These are phyloP conservation scores for Botrytis squamosa DNA, from an alignment of 2,329 filamentous ascomycete genomes.

Conservation along the genomic window DNA sequence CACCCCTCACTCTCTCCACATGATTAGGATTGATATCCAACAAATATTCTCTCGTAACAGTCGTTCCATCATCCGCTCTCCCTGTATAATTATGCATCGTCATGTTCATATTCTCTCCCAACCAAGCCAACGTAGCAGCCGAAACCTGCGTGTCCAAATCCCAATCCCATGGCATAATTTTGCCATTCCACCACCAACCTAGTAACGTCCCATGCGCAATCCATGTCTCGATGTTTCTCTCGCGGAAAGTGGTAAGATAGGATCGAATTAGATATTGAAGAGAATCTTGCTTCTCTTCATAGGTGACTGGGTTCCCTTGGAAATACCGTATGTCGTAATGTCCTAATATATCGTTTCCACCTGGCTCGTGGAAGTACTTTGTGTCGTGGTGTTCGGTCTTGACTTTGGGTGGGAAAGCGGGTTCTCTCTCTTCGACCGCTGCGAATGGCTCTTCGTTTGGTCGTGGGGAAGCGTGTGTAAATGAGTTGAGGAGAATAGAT, in stretches of 20 bases:
- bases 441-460: background rate
- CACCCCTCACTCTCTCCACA: constrained; percentile 57
- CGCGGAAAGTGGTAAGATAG: constrained; percentile 66
- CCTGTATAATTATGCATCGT: constrained; percentile 50
- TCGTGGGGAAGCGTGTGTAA: background rate
- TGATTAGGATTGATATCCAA: constrained; percentile 76
- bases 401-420: background rate
- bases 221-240: constrained; percentile 74
- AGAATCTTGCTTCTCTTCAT: constrained; percentile 64
- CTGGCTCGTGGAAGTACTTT: constrained; percentile 52
- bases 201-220: constrained; percentile 80
- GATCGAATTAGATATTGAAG: constrained; percentile 70
- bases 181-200: constrained; percentile 85
- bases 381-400: background rate
- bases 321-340: constrained; percentile 78
- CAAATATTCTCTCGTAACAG: constrained; percentile 58
- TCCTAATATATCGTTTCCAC: constrained; percentile 56
- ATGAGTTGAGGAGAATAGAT: constrained; percentile 5
- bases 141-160: constrained; percentile 81
- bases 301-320: constrained; percentile 55
- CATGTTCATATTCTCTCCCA: constrained; percentile 66
- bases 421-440: background rate
- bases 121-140: constrained; percentile 61
- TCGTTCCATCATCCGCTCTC: constrained; percentile 42
- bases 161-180: constrained; percentile 80